Base-by-base conservation (phyloP, 371 early-diverging fungal species). In the Rhizopus arrhizus region DNA sequence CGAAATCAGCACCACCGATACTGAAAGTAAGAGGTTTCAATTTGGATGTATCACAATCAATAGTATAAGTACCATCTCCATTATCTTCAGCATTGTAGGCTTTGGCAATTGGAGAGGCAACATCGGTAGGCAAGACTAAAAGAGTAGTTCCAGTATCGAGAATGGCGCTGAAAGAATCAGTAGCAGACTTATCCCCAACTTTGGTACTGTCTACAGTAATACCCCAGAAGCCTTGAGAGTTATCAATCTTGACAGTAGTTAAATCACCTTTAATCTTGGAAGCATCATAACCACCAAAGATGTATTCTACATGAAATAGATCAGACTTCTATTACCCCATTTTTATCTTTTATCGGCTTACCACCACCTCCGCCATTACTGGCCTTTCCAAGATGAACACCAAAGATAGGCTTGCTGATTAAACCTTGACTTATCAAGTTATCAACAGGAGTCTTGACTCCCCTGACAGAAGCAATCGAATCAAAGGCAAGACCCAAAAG, bases 101-200 rank as follows among this genome's bases (percentile, higher is more conserved):
- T 1, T 43, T 46, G 36, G 71, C 71, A 28, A 71, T 50, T 11
- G 53, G 53, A 22, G 41, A 52, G 12, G 81, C 82, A 6, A 78
- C 63, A 15, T 64, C 48, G 5, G 73, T 66, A 38, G 79, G 74
- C 43, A 85, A 73, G 32, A 87, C 68, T 61, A 87, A 70, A 16
- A 87, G 68, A 7, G 85, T 86, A 40, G 87, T 86, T 41, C 87
- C 86, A 3, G 88, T 87, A 55, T 87, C 88, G 41, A 87, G 55
- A 56, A 86, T 85, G n/a, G 77, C 85, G 4, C 43, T 34, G 58
- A 64, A 68, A 34, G 64, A 58, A 6, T 65, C 53, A 38, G 58
- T 4, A 15, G 53, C 35, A 35, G 51, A 13, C 1, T 41, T 53
- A 16, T 34, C 36, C 15, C 71, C 68, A 52, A 34, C 56, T 1